A percentile compares a stretch with the other conserved stretches of the same genome.
phyloP scores from a whole-genome alignment of 495 filamentous ascomycete species.

The Lentithecium fluviatile region DNA sequence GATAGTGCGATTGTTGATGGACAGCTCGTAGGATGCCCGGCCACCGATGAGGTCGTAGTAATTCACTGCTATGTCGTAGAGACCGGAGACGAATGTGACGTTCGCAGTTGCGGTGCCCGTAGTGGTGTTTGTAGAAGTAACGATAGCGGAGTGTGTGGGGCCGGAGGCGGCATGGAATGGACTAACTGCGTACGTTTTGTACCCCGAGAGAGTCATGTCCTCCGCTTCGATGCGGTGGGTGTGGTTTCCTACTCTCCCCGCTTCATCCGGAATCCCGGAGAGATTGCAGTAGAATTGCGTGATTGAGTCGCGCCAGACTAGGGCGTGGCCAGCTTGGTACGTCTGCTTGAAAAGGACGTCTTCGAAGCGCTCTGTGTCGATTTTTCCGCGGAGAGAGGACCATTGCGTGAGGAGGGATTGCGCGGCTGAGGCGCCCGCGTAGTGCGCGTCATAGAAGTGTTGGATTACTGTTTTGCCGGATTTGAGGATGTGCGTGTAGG shows the following conservation, averaged over 20 bases:
- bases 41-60: slow-evolving; percentile 65
- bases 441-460: slow-evolving; percentile 73
- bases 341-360: slow-evolving; percentile 56
- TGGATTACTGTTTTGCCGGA: slow-evolving; percentile 71
- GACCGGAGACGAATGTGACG: slow-evolving; percentile 51
- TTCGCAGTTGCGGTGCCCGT: slow-evolving; percentile 51
- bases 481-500: slow-evolving; percentile 63
- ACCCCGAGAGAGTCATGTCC: slow-evolving; percentile 55
- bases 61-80: slow-evolving; percentile 63
- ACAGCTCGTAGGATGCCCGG: slow-evolving; percentile 53
- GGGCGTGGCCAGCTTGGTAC: slow-evolving; percentile 67
- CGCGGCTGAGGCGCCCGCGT: slow-evolving; percentile 58
- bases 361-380: slow-evolving; percentile 63
- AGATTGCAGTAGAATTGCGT: slow-evolving; percentile 59
- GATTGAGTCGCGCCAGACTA: slow-evolving; percentile 69
- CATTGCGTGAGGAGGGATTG: slow-evolving; percentile 58
- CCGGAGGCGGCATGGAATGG: slow-evolving; percentile 59
- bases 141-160: slow-evolving; percentile 43
- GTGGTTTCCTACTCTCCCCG: slow-evolving; percentile 56
- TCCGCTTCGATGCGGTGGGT: slow-evolving; percentile 66
- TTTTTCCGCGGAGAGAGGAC: slow-evolving; percentile 53
- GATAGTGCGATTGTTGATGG: slow-evolving; percentile 52
- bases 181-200: slow-evolving; percentile 50
- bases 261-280: slow-evolving; percentile 58
- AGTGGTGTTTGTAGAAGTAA: slow-evolving; percentile 52